A percentile compares a stretch with the other conserved stretches of the same genome.
These are phyloP conservation scores for Diaporthe ilicicola DNA, from an alignment of 2,329 filamentous ascomycete species.

Conservation along the genomic window DNA sequence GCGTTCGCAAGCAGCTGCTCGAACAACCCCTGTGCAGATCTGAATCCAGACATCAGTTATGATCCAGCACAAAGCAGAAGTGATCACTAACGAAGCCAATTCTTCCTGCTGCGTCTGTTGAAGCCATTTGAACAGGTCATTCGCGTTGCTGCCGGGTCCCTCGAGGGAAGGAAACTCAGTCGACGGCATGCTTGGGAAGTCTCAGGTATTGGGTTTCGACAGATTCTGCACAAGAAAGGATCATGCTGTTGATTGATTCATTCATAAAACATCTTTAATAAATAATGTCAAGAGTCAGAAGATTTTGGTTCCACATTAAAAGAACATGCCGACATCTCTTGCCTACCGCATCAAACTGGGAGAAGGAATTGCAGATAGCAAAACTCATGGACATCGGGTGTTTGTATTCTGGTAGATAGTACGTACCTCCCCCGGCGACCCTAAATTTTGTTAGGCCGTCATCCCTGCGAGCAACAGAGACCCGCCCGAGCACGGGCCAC, in stretches of 20 bases:
- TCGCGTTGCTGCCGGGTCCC: constrained; percentile 38
- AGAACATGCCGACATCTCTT: not conserved
- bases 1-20: constrained; percentile 57
- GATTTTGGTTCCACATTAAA: not conserved
- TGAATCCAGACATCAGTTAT: constrained; percentile 29
- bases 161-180: constrained; percentile 36
- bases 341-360: constrained; percentile 1
- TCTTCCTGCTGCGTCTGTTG: constrained; percentile 34
- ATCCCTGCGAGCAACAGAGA: constrained; percentile 7
- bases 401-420: constrained; percentile 3
- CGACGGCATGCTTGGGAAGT: constrained; percentile 23
- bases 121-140: constrained; percentile 39
- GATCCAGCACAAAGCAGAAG: not conserved
- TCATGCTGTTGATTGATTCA: not conserved
- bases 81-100: constrained; percentile 21
- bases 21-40: constrained; percentile 53
- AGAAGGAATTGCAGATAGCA: not conserved
- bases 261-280: not conserved
- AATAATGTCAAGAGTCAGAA: not conserved
- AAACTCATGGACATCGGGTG: not conserved
- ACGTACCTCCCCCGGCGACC: constrained; percentile 2
- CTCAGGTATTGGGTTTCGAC: not conserved
- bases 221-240: constrained; percentile 5
- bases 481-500: constrained; percentile 29
- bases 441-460: not conserved